phyloP scores from a whole-genome alignment of 2,329 filamentous ascomycete species.

The Cryphonectria parasitica region DNA sequence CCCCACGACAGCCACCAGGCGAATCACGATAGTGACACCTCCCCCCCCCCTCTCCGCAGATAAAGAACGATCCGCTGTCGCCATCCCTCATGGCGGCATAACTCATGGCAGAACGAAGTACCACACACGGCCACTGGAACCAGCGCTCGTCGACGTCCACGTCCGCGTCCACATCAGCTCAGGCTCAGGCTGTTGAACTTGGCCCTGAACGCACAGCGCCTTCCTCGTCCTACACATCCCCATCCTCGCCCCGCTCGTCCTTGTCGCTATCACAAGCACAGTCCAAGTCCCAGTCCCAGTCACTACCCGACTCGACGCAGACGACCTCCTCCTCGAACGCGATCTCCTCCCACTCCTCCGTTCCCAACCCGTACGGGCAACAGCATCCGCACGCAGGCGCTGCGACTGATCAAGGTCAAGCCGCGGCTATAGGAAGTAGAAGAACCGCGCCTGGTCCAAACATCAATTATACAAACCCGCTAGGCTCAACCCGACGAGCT shows the following conservation, averaged over 20 bases:
- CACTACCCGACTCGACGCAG: slow-evolving; percentile 2
- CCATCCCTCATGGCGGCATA: slow-evolving; percentile 63
- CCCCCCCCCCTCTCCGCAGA: neutral
- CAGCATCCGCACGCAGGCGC: slow-evolving; percentile 5
- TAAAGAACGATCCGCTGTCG: slow-evolving; percentile 29
- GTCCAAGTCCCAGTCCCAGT: slow-evolving; percentile 30
- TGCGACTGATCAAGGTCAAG: neutral
- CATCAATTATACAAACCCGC: neutral
- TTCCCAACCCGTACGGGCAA: neutral
- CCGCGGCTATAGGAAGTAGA: slow-evolving; percentile 9
- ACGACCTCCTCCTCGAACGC: neutral
- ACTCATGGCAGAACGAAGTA: slow-evolving; percentile 69
- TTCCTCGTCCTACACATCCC: slow-evolving; percentile 32
- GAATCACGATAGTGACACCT: neutral
- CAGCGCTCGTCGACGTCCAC: slow-evolving; percentile 52
- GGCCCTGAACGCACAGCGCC: slow-evolving; percentile 49
- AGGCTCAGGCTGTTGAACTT: slow-evolving; percentile 12
- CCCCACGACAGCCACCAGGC: slow-evolving; percentile 1
- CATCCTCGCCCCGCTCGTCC: slow-evolving; percentile 22
- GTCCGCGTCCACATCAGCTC: slow-evolving; percentile 49
- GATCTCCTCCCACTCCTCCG: neutral
- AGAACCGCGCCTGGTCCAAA: slow-evolving; percentile 1
- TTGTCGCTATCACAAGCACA: neutral
- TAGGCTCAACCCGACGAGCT: neutral
- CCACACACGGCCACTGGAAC: slow-evolving; percentile 41